These are phyloP conservation scores for Thraustochytrium sp. DNA, from an alignment of 352 stramenopile genomes.

Conservation along the genomic window DNA sequence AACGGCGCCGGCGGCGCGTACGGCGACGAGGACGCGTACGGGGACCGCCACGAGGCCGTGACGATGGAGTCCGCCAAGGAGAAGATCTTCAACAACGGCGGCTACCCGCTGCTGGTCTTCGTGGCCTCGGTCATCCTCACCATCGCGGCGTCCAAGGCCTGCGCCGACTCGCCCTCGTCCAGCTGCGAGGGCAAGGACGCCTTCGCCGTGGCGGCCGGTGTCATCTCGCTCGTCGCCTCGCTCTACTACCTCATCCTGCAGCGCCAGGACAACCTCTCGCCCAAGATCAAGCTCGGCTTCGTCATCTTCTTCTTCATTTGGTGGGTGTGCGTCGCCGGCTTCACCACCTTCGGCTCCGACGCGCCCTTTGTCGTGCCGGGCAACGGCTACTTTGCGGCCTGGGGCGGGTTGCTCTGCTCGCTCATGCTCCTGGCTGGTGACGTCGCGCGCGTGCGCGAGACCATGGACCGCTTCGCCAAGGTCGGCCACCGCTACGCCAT, in stretches of 20 bases:
- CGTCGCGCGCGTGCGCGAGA: background rate
- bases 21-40: background rate
- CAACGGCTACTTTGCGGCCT: constrained; percentile 45
- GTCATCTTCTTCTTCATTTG: constrained; percentile 38
- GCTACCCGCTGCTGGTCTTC: constrained; percentile 27
- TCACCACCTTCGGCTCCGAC: constrained; percentile 25
- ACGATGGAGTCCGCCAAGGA: constrained; percentile 21
- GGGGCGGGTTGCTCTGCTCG: constrained; percentile 14
- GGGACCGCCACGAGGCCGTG: background rate
- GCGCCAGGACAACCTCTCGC: constrained; percentile 10
- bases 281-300: background rate
- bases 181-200: constrained; percentile 27
- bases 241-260: constrained; percentile 5
- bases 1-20: background rate
- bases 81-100: constrained; percentile 35
- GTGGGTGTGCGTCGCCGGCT: constrained; percentile 36
- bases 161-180: background rate
- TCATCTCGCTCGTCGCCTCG: constrained; percentile 39
- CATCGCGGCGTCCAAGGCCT: background rate
- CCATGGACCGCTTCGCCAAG: constrained; percentile 22
- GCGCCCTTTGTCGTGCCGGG: constrained; percentile 34
- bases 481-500: background rate
- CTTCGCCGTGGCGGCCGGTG: constrained; percentile 33
- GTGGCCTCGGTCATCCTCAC: constrained; percentile 25
- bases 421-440: constrained; percentile 14